Percentiles rank a stretch among this genome's conserved stretches.
Conservation (phyloP, 2,329 filamentous ascomycete species). For the Neofusicoccum umdonicola region DNA sequence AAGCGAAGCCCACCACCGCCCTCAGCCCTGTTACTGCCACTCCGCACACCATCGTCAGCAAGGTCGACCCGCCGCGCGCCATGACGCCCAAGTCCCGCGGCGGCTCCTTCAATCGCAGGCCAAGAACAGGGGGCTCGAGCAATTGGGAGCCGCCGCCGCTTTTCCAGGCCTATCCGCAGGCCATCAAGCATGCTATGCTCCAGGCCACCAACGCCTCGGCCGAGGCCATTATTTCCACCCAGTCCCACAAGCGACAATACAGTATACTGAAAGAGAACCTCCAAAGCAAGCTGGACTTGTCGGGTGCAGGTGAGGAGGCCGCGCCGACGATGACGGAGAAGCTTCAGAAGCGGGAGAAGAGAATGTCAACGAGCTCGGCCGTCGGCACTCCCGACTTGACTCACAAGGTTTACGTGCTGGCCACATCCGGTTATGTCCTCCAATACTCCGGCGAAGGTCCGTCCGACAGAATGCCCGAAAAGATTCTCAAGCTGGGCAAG, state of each 20-base stretch:
- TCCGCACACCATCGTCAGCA: background rate
- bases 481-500: conserved; percentile 67
- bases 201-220: conserved; percentile 65
- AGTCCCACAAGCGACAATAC: conserved; percentile 53
- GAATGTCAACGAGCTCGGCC: conserved; percentile 34
- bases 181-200: conserved; percentile 71
- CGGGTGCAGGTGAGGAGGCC: conserved; percentile 25
- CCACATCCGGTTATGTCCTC: conserved; percentile 68
- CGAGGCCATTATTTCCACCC: conserved; percentile 64
- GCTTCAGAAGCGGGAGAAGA: conserved; percentile 41
- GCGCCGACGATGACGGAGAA: conserved; percentile 28
- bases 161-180: conserved; percentile 84
- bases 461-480: conserved; percentile 71
- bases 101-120: background rate
- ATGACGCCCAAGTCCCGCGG: conserved; percentile 5
- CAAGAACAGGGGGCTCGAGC: conserved; percentile 27
- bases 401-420: conserved; percentile 69
- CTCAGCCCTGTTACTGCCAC: conserved; percentile 14
- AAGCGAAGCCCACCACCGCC: conserved; percentile 14
- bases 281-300: conserved; percentile 27
- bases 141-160: conserved; percentile 62
- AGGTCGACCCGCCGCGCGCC: background rate
- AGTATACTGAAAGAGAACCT: conserved; percentile 39
- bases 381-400: conserved; percentile 61
- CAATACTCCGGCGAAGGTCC: conserved; percentile 71